Evolutionary conservation across 768 basidiomycete genomes (phyloP).

Genomic region (Termitomyces sp.): DNA sequence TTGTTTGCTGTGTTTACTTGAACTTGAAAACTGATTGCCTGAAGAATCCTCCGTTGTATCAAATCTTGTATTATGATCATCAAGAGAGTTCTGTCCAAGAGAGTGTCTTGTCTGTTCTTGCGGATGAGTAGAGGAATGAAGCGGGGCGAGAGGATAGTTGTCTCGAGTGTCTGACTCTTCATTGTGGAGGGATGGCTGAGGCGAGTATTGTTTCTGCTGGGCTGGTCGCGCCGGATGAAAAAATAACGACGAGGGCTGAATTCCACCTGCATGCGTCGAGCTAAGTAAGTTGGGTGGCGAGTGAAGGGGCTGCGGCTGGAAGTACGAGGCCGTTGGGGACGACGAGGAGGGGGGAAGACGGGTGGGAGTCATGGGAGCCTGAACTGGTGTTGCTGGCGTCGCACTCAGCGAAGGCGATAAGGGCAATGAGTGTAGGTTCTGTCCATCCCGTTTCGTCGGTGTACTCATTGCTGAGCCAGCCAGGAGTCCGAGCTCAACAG

Average conservation of each 20-base stretch:
- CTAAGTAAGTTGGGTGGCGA: constrained; percentile 22
- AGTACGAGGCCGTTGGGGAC: constrained; percentile 12
- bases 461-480: constrained; percentile 6
- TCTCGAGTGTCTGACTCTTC: constrained; percentile 11
- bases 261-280: constrained; percentile 67
- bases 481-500: neutral
- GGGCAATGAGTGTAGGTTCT: neutral
- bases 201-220: constrained; percentile 40
- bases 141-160: constrained; percentile 11
- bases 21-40: constrained; percentile 25
- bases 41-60: constrained; percentile 8
- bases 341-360: constrained; percentile 2
- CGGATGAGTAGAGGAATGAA: neutral
- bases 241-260: constrained; percentile 77
- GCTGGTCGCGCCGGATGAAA: constrained; percentile 67
- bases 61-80: constrained; percentile 8
- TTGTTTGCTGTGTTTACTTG: constrained; percentile 46
- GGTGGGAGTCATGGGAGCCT: neutral
- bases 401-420: constrained; percentile 12
- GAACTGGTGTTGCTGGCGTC: neutral
- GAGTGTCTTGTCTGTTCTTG: constrained; percentile 11
- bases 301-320: constrained; percentile 9
- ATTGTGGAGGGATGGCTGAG: constrained; percentile 29
- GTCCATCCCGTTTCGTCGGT: neutral
- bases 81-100: constrained; percentile 5